Base-by-base conservation (phyloP, 768 basidiomycete genomes). In the Baorangia bicolor region DNA sequence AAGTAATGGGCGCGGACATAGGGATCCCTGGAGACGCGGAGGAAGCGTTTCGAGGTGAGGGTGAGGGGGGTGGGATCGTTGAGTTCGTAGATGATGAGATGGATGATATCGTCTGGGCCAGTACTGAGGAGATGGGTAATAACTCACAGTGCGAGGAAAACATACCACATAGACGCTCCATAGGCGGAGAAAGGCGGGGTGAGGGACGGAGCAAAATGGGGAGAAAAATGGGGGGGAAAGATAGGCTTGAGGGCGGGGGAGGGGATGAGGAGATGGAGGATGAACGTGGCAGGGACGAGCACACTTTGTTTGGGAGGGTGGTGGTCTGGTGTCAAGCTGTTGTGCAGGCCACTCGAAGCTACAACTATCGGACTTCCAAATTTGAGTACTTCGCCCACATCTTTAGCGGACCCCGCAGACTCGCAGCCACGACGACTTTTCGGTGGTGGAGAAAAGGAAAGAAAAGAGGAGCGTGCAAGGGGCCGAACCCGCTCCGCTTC, bases 1-100 rank as follows among this genome's bases (percentile, higher is more conserved):
- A 92, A 91, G 72, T 91, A 92, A 65, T 81, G 82, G 10, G 89
- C 87, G 60, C 88, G 81, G 60, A 88, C 82, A 67, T 89, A 90
- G 54, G 88, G 81, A 72, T 88, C 88, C 69, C 79, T 80, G 12
- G 86, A 84, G 72, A 91, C 83, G 12, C 73, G 66, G 62, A 83
- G 68, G 65, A 85, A 79, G 56, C 86, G 85, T 62, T 77, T 83
- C 31, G 80, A 86, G 44, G 79, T 72, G 51, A 78, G 77, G 7
- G 80, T 80, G 65, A 92, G 75, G 25, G 81, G 67, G 46, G 77
- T 77, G 37, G 89, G 89, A 70, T 87, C 83, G 61, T 78, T 73
- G 51, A 90, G 80, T 65, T 88, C 84, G 72, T 83, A 87, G 69
- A 91, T 81, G 67, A 92, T 78, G 59, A 88, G 73, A 68, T 87